Conservation (phyloP, 805 yeast genomes). For the Candida xiaguanensis region DNA sequence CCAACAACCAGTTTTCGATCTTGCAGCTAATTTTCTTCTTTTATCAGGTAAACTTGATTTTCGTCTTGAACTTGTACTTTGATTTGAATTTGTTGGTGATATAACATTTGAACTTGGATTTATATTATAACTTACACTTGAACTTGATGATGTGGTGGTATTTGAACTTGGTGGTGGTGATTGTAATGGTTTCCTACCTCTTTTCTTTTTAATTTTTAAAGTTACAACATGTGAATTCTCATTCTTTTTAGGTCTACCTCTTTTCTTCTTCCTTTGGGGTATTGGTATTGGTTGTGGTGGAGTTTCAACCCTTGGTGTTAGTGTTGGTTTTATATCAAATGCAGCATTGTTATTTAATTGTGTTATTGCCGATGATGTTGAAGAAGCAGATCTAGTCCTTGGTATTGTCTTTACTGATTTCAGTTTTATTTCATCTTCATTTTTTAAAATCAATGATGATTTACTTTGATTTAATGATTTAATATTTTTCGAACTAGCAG, state of each 20-base stretch:
- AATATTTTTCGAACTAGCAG: constrained; percentile 3
- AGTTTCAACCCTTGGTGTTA: no score
- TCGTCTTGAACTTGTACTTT: constrained; percentile 2
- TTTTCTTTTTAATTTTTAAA: background rate
- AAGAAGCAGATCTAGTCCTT: background rate
- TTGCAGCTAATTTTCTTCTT: constrained; percentile 17
- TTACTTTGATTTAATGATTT: background rate
- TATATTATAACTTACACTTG: background rate
- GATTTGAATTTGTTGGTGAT: background rate
- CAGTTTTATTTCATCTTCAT: background rate
- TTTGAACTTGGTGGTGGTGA: no score
- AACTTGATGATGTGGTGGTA: no score
- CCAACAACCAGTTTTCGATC: constrained; percentile 71
- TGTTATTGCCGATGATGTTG: background rate
- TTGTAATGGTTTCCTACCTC: no score
- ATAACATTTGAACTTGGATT: background rate
- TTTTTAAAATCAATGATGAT: background rate
- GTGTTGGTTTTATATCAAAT: background rate
- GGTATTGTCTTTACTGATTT: background rate
- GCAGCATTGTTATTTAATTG: constrained; percentile 1
- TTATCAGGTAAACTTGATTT: constrained; percentile 10
- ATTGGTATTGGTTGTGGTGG: no score
- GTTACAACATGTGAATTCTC: background rate
- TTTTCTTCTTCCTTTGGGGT: background rate
- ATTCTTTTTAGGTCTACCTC: background rate